phyloP scores from a whole-genome alignment of 1,284 basidiomycete genomes.

The Tylopilus sp. region DNA sequence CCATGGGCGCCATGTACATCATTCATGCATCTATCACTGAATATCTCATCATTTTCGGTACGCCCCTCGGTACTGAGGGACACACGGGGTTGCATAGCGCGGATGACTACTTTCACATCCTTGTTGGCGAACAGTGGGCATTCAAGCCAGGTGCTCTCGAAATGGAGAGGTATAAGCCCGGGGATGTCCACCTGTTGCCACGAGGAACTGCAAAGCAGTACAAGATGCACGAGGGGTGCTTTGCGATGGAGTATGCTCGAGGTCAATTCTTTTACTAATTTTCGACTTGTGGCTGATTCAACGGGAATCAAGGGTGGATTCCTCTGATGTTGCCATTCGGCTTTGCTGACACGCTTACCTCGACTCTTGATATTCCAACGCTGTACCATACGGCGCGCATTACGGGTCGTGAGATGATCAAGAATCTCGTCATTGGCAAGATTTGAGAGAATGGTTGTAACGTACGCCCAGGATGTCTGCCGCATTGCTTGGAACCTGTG shows the following conservation, averaged over 20 bases:
- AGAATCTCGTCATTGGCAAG: slow-evolving; percentile 83
- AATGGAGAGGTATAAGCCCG: slow-evolving; percentile 81
- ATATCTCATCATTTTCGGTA: slow-evolving; percentile 94
- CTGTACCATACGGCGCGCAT: slow-evolving; percentile 78
- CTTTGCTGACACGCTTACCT: slow-evolving; percentile 79
- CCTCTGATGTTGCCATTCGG: slow-evolving; percentile 93
- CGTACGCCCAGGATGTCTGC: neutral
- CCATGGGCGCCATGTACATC: slow-evolving; percentile 98
- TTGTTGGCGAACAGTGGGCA: slow-evolving; percentile 91
- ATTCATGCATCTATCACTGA: slow-evolving; percentile 94
- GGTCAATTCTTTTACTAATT: slow-evolving; percentile 47
- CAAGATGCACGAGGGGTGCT: slow-evolving; percentile 94
- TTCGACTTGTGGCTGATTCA: neutral
- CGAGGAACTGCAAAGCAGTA: slow-evolving; percentile 92
- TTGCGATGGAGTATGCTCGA: slow-evolving; percentile 91
- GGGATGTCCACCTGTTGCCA: slow-evolving; percentile 80
- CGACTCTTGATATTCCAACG: slow-evolving; percentile 85
- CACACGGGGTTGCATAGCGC: slow-evolving; percentile 93
- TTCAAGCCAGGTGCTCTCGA: slow-evolving; percentile 78
- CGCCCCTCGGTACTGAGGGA: slow-evolving; percentile 94
- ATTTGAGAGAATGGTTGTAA: slow-evolving; percentile 47
- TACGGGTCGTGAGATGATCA: slow-evolving; percentile 79
- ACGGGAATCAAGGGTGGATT: slow-evolving; percentile 68
- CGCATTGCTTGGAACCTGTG: neutral
- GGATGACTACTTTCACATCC: slow-evolving; percentile 97